Percentiles rank a stretch among this genome's conserved stretches.
These are phyloP conservation scores for Schwanniomyces sp. DNA, from an alignment of 805 yeast genomes.

Conservation along the genomic window DNA sequence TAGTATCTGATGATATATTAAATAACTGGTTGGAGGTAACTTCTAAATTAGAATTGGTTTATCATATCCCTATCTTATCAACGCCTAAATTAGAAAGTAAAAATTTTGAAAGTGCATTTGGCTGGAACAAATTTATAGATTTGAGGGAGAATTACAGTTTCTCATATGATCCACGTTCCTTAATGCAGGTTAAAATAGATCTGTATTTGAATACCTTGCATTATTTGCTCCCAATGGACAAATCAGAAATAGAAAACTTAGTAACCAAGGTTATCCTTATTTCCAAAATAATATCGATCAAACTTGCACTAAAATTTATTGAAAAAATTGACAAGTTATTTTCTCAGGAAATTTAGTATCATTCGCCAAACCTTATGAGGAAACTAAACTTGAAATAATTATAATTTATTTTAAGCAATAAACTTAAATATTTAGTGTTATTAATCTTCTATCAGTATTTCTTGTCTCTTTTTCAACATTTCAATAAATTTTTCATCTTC, in stretches of 20 bases:
- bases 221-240: neutral
- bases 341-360: neutral
- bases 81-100: conserved; percentile 28
- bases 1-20: conserved; percentile 24
- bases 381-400: too few relatives aligned
- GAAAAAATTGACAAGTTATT: neutral
- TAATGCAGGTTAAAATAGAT: conserved; percentile 6
- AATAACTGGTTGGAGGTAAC: conserved; percentile 29
- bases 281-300: neutral
- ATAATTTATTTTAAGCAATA: too few relatives aligned
- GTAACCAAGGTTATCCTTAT: neutral
- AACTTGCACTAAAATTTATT: neutral
- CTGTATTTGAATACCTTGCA: neutral
- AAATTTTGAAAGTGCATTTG: conserved; percentile 6
- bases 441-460: neutral
- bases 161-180: conserved; percentile 12
- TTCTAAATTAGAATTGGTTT: conserved; percentile 10
- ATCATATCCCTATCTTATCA: conserved; percentile 28
- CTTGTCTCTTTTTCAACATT: conserved; percentile 8
- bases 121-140: conserved; percentile 19
- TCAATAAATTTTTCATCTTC: conserved; percentile 14
- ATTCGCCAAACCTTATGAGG: too few relatives aligned
- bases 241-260: neutral
- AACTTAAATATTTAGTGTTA: neutral
- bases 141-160: conserved; percentile 18